phyloP scores from a whole-genome alignment of 164 flowering plant genomes.

The Vitis vinifera region DNA sequence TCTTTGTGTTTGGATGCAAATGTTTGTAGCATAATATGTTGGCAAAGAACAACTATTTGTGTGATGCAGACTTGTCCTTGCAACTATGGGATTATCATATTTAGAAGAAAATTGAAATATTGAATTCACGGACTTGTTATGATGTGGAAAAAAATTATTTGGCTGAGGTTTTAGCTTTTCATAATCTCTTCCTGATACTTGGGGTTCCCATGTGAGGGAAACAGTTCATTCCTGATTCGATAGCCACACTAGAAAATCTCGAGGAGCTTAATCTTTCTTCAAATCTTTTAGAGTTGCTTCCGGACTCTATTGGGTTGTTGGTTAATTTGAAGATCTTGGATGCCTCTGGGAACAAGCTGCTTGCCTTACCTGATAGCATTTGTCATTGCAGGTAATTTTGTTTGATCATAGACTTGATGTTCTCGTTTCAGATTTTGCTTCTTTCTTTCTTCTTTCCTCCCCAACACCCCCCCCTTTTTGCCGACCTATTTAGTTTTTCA shows the following conservation, averaged over 20 bases:
- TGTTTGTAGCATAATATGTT: not conserved
- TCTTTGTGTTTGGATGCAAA: not conserved
- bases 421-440: not conserved
- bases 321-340: conserved; percentile 63
- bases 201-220: conserved; percentile 9
- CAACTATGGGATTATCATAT: too few species aligned
- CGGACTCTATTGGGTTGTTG: conserved; percentile 86
- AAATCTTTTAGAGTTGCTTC: conserved; percentile 71
- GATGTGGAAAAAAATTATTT: not conserved
- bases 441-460: not conserved
- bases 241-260: conserved; percentile 74
- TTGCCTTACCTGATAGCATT: conserved; percentile 72
- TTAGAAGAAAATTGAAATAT: not conserved
- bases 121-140: not conserved
- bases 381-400: conserved; percentile 72
- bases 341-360: conserved; percentile 77
- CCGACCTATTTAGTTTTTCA: too few species aligned
- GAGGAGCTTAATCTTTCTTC: conserved; percentile 80
- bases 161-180: not conserved
- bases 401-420: not conserved
- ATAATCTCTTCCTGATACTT: not conserved
- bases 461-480: too few species aligned
- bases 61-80: too few species aligned
- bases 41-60: not conserved
- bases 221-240: conserved; percentile 86